phyloP scores from a whole-genome alignment of 345 rosid species.

The Punica granatum region DNA sequence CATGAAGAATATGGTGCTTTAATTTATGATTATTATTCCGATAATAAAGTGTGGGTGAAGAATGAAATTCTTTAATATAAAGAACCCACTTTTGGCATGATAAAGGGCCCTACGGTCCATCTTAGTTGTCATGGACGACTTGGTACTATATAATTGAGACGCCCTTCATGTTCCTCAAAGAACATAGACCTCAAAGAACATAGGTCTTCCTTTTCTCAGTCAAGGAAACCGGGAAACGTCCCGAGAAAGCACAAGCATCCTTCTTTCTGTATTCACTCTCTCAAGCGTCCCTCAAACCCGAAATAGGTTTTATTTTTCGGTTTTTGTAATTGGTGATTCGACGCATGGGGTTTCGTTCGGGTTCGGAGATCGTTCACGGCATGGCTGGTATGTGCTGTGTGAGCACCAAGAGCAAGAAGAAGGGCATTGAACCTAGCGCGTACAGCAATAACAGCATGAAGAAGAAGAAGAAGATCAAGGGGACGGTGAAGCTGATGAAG shows the following conservation, averaged over 20 bases:
- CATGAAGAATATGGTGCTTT: background rate
- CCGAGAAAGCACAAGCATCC: background rate
- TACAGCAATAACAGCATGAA: slow-evolving; percentile 3
- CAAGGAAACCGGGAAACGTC: background rate
- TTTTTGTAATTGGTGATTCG: background rate
- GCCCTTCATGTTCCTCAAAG: background rate
- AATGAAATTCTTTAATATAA: background rate
- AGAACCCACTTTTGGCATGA: background rate
- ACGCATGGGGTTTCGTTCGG: background rate
- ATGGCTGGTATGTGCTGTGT: slow-evolving; percentile 9
- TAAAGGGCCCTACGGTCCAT: background rate
- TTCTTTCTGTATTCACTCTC: background rate
- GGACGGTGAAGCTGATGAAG: slow-evolving; percentile 61
- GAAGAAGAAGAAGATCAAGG: slow-evolving; percentile 31
- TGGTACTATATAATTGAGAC: background rate
- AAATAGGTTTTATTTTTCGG: background rate
- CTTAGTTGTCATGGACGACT: background rate
- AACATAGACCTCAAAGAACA: too few relatives aligned
- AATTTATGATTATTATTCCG: background rate
- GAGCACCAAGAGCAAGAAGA: slow-evolving; percentile 4
- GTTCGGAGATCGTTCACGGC: background rate
- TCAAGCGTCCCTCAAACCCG: background rate
- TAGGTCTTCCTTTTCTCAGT: background rate
- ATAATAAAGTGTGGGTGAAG: background rate
- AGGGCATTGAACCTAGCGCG: background rate